Conservation (phyloP, 257 asterid species). For the Solanum pimpinellifolium region DNA sequence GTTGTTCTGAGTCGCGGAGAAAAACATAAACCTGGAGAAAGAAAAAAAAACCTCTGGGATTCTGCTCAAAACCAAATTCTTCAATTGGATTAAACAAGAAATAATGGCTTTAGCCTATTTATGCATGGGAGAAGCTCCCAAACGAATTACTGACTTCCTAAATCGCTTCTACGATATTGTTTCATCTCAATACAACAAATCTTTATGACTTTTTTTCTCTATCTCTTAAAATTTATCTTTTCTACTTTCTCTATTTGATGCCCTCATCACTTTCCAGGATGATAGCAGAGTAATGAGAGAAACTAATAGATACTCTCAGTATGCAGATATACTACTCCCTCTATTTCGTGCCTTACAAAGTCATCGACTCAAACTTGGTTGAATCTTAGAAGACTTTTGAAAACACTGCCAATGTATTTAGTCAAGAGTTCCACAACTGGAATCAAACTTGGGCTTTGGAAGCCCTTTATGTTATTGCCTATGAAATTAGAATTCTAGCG, state of each 20-base stretch:
- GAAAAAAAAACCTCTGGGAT: too few relatives aligned
- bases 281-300: slow-evolving; percentile 64
- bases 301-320: slow-evolving; percentile 61
- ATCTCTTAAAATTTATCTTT: slow-evolving; percentile 49
- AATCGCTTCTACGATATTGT: slow-evolving; percentile 68
- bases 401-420: slow-evolving; percentile 80
- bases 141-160: slow-evolving; percentile 60
- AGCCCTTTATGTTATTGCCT: slow-evolving; percentile 63
- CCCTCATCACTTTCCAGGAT: slow-evolving; percentile 86
- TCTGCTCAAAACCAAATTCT: not conserved
- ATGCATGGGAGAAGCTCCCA: slow-evolving; percentile 92
- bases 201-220: slow-evolving; percentile 62
- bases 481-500: slow-evolving; percentile 83
- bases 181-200: slow-evolving; percentile 57
- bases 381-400: slow-evolving; percentile 75
- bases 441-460: slow-evolving; percentile 90
- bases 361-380: slow-evolving; percentile 51
- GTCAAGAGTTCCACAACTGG: slow-evolving; percentile 97
- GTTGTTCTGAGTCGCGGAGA: too few relatives aligned
- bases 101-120: slow-evolving; percentile 11
- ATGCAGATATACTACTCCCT: slow-evolving; percentile 61
- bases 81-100: not conserved
- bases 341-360: slow-evolving; percentile 74
- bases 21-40: too few relatives aligned
- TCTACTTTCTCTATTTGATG: slow-evolving; percentile 64